Evolutionary conservation across 441 rosid species (phyloP), one percentile per base, ranked within the genome.

Genomic region (Gossypium schwendimanii): DNA sequence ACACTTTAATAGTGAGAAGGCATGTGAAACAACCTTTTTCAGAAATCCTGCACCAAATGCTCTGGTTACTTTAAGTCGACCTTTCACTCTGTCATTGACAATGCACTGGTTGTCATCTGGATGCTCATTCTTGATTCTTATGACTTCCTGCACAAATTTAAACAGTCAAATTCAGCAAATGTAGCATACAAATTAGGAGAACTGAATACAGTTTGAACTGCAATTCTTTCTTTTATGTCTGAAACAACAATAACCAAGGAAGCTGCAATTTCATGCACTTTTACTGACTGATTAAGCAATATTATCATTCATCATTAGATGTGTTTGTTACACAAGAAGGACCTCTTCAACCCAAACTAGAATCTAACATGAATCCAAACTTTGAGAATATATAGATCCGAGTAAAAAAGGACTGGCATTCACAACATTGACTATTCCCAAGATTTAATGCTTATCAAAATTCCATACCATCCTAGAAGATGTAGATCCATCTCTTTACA

Each of bases 31-130:
- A 74, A 94, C 97, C 97, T 88, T 88, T 80, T 94, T 94, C 77
- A 94, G 85, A 84, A 87, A 94, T 81, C 98, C 98, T 24, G 98
- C 98, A 52, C 99, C 99, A 82, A 94, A 94, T 28, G 98, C 98
- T 81, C 98, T 87, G 6, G 98, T 94, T 73, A 92, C 98, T 88
- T 91, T 92, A 31, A 94, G 88, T 67, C 99, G 94, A 24, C 99
- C 99, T 83, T 94, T 92, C 53, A 94, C 97, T 81, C 99, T 87
- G 70, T 87, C 96, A 73, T 94, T 94, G 75, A 90, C 90, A 76
- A 94, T 94, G 80, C 99, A 92, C n/a, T 89, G 87, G 72, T 45
- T 87, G 81, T 94, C 99, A 80, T 94, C 98, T 10, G 96, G 97
- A 79, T 94, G 97, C 73, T 94, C 99, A 82, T 84, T 91, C 86